A percentile compares a stretch with the other conserved stretches of the same genome.
Conservation (phyloP, 108 stramenopile species). For the Cyclotella sp. region DNA sequence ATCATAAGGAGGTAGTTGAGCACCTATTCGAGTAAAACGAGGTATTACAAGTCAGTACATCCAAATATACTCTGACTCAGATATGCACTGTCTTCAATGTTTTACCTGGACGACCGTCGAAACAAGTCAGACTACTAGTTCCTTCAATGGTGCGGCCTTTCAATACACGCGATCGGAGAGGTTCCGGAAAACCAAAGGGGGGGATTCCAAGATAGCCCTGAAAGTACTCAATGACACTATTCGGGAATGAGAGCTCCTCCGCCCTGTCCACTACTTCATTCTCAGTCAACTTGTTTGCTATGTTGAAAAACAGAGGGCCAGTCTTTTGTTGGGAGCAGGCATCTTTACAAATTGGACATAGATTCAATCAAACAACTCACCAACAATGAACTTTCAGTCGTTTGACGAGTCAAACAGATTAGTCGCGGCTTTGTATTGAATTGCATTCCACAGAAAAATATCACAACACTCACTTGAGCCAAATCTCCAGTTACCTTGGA, state of each 20-base stretch:
- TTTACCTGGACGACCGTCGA: conserved; percentile 88
- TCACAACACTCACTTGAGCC: conserved; percentile 45
- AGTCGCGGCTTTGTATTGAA: background rate
- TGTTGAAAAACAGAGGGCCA: background rate
- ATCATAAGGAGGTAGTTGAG: conserved; percentile 85
- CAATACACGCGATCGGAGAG: conserved; percentile 49
- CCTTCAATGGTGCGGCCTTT: conserved; percentile 63
- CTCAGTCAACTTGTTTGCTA: conserved; percentile 88
- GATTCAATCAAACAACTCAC: background rate
- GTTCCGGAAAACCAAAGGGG: conserved; percentile 97
- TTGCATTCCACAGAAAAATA: background rate
- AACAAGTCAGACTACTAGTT: conserved; percentile 75
- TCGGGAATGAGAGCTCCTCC: conserved; percentile 90
- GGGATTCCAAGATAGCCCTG: conserved; percentile 92
- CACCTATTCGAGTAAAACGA: conserved; percentile 58
- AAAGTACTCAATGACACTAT: conserved; percentile 95
- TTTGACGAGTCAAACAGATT: background rate
- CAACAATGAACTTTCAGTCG: conserved; percentile 85
- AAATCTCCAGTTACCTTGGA: conserved; percentile 97
- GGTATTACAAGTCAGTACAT: background rate
- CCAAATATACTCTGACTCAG: background rate
- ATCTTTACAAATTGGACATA: too few relatives aligned
- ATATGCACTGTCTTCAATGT: background rate
- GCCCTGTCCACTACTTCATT: conserved; percentile 90
- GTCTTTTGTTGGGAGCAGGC: too few relatives aligned